phyloP scores from a whole-genome alignment of 2,329 filamentous ascomycete genomes.

The Fusarium nurragi region DNA sequence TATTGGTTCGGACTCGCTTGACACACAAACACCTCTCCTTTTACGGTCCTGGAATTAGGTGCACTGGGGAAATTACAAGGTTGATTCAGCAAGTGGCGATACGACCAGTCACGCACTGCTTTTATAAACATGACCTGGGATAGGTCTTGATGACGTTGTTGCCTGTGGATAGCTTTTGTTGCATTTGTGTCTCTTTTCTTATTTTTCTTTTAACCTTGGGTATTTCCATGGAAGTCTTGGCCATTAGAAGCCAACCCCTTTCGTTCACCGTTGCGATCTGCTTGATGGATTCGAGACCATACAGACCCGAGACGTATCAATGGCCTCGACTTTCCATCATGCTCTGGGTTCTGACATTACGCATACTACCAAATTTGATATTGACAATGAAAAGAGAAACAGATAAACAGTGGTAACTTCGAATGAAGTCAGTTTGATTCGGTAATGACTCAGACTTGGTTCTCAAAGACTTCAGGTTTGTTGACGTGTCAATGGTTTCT shows the following conservation, averaged over 20 bases:
- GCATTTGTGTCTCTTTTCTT: constrained; percentile 25
- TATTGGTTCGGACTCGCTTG: constrained; percentile 42
- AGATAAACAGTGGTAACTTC: constrained; percentile 25
- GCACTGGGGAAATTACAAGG: constrained; percentile 45
- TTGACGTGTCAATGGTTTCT: not conserved
- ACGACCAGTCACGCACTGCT: constrained; percentile 47
- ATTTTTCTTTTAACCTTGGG: constrained; percentile 24
- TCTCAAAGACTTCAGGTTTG: not conserved
- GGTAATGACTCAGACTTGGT: constrained; percentile 4
- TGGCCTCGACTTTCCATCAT: constrained; percentile 28
- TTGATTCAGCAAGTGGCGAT: constrained; percentile 47
- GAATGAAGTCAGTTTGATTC: constrained; percentile 34
- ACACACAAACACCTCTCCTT: constrained; percentile 38
- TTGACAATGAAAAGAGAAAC: constrained; percentile 12
- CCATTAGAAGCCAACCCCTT: constrained; percentile 38
- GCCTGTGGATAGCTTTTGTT: constrained; percentile 43
- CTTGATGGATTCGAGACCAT: constrained; percentile 38
- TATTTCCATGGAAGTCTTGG: constrained; percentile 33
- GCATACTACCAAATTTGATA: constrained; percentile 23
- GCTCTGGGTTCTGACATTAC: constrained; percentile 23
- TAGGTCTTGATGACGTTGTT: constrained; percentile 45
- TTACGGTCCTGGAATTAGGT: constrained; percentile 40
- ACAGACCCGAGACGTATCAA: constrained; percentile 35
- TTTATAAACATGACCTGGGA: constrained; percentile 42
- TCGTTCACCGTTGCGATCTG: constrained; percentile 34